These are phyloP conservation scores for Solanum acaule DNA, from an alignment of 257 asterid species.

Conservation along the genomic window DNA sequence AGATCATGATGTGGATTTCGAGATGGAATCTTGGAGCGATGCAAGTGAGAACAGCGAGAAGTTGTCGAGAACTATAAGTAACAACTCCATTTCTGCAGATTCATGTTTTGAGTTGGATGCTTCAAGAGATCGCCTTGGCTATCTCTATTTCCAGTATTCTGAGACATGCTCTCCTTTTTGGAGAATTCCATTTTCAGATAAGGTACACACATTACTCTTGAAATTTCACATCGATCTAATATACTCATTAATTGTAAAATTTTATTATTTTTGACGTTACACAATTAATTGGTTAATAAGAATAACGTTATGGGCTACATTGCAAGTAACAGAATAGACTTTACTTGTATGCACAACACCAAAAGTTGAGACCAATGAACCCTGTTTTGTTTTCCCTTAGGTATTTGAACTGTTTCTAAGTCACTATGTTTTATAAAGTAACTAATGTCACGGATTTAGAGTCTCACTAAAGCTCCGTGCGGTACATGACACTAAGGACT, in stretches of 20 bases:
- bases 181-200: constrained; percentile 16
- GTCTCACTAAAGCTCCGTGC: too few relatives aligned
- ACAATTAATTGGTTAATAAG: neutral
- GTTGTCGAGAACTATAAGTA: constrained; percentile 10
- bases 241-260: neutral
- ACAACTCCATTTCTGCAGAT: constrained; percentile 7
- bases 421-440: neutral
- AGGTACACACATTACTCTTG: constrained; percentile 2
- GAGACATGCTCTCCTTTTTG: constrained; percentile 16
- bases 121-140: constrained; percentile 7
- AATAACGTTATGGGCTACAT: neutral
- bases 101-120: neutral
- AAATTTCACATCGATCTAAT: neutral
- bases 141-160: constrained; percentile 13
- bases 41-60: constrained; percentile 6
- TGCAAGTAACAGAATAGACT: neutral
- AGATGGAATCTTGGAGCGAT: constrained; percentile 4
- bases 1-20: neutral
- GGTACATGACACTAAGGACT: neutral
- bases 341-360: neutral
- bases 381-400: neutral
- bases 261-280: neutral
- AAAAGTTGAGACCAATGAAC: neutral
- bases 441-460: too few relatives aligned
- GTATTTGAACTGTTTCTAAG: neutral